Base-by-base conservation (phyloP, 352 stramenopile genomes). In the Globisporangium nagaii region DNA sequence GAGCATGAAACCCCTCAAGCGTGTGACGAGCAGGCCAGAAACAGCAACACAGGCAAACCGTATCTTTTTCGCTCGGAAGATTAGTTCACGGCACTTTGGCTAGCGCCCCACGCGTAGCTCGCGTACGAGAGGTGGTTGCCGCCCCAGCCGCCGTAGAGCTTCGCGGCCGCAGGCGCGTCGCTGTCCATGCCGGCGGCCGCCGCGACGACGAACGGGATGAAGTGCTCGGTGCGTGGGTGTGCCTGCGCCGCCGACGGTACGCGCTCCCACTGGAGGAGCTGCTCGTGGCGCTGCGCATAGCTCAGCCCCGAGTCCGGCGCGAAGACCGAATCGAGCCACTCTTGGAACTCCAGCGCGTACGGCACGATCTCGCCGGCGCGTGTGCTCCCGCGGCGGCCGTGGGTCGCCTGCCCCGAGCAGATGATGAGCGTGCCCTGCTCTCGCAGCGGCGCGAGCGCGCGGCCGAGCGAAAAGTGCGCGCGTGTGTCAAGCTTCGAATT, bases 351-450 rank as follows among this genome's bases (percentile, higher is more conserved):
- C 12, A 75, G 35, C 5, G 54, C 66, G 12, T 57, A 65, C 48
- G 56, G 50, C 24, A 47, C 49, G 35, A 48, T 28, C 22, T 39
- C 24, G 1, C 22, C 36, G 5, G 22, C 22, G 10, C 15, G 41
- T 34, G 24, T 51, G 32, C 37, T 13, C 4, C 56, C 56, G 2
- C 34, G 24, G 11, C 41, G 56, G 0, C 65, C 65, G 34, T 79
- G 71, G 4, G 71, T 80, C 19, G 68, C 68, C 28, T 80, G 71
- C 5, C 86, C 87, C n/a, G 84, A 95, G 60, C 83, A 87, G 15
- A 96, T 56, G 55, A 96, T 89, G 24, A 95, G 63, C 31, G 90
- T 88, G 61, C 83, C 79, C 17, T 94, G 71, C 20, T 76, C 60
- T 22, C 86, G 73, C 49, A 96, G 60, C 19, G 71, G 63, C 1